A percentile compares a stretch with the other conserved stretches of the same genome.
Conservation (phyloP, 2,329 filamentous ascomycete species). For the Penicillium sclerotigenum region DNA sequence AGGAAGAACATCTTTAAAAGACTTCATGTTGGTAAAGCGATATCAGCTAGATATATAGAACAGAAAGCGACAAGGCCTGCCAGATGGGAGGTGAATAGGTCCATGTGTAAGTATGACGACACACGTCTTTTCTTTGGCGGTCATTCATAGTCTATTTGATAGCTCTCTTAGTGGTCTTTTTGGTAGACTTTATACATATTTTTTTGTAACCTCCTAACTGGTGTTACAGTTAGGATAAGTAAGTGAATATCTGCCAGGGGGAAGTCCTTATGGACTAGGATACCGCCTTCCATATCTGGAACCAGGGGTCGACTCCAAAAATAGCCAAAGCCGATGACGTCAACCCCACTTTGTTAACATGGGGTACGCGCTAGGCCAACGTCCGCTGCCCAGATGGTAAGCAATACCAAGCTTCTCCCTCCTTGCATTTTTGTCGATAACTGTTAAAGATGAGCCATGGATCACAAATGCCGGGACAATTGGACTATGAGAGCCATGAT, state of each 20-base stretch:
- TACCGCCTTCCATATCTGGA: background rate
- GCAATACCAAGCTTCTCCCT: constrained; percentile 6
- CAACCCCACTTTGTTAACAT: constrained; percentile 2
- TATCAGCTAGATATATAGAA: too few species aligned
- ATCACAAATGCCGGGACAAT: constrained; percentile 7
- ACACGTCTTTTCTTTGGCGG: too few species aligned
- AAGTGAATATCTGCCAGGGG: too few species aligned
- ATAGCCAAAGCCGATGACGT: constrained; percentile 10
- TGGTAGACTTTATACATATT: too few species aligned
- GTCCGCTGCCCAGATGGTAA: background rate
- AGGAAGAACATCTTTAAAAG: too few species aligned
- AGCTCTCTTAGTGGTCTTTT: too few species aligned
- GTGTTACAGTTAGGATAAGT: background rate
- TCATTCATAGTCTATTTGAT: too few species aligned
- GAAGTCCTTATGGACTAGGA: background rate
- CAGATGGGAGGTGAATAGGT: background rate
- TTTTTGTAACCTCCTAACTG: too few species aligned
- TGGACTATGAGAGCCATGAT: constrained; percentile 9
- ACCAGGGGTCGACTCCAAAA: background rate
- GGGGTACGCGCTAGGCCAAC: background rate
- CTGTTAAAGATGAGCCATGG: constrained; percentile 13
- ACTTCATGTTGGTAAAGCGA: too few species aligned
- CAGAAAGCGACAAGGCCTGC: background rate
- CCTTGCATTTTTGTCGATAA: background rate
- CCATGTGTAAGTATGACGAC: background rate